Conservation (phyloP, 352 stramenopile genomes). For the Phytophthora lateralis region DNA sequence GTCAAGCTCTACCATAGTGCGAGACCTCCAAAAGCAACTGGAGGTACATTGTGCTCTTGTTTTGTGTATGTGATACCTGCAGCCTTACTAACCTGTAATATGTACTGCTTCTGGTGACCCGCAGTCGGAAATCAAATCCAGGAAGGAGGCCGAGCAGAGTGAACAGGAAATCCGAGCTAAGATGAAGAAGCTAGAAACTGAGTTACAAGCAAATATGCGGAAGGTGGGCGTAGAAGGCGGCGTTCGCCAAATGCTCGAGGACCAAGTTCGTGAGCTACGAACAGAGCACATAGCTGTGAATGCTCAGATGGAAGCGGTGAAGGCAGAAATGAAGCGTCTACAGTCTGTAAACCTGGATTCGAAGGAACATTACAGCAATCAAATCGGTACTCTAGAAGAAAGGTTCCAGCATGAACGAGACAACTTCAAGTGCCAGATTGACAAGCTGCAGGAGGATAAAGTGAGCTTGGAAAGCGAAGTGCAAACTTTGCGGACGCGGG, state of each 20-base stretch:
- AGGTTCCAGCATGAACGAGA: constrained; percentile 46
- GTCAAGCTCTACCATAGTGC: constrained; percentile 44
- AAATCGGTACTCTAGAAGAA: constrained; percentile 43
- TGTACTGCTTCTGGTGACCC: constrained; percentile 7
- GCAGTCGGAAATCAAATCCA: constrained; percentile 33
- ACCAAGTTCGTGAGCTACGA: constrained; percentile 70
- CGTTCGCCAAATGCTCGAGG: constrained; percentile 76
- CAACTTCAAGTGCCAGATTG: constrained; percentile 48
- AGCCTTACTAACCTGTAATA: constrained; percentile 3
- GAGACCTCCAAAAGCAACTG: constrained; percentile 56
- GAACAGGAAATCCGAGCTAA: constrained; percentile 37
- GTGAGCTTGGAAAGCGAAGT: constrained; percentile 80
- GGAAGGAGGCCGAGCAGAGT: constrained; percentile 40
- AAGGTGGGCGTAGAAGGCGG: constrained; percentile 64
- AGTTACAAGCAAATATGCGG: constrained; percentile 61
- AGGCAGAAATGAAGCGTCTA: constrained; percentile 71
- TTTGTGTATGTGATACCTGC: constrained; percentile 4
- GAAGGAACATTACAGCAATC: constrained; percentile 38
- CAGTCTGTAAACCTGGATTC: constrained; percentile 46
- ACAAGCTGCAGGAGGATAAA: constrained; percentile 72
- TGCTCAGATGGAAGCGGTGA: constrained; percentile 77
- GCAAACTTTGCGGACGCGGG: constrained; percentile 59
- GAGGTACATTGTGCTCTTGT: constrained; percentile 35
- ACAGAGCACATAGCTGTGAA: constrained; percentile 82
- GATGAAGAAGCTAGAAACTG: constrained; percentile 51